Base-by-base conservation (phyloP, 495 filamentous ascomycete genomes). In the Gamarada debralockiae region DNA sequence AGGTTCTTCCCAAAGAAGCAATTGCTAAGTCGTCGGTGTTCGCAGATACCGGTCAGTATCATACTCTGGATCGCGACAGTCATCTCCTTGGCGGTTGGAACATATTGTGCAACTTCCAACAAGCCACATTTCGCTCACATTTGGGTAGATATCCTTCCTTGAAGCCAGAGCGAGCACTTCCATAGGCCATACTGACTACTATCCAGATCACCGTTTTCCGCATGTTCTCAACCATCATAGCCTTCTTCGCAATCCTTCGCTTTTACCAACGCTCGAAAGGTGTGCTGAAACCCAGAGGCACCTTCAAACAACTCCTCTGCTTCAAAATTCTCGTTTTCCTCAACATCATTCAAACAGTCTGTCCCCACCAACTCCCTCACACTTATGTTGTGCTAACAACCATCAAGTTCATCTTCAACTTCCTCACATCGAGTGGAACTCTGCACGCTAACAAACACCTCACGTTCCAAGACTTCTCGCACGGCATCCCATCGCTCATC, bases 21-120 rank as follows among this genome's bases (percentile, higher is more conserved):
- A n/a, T n/a, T n/a, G n/a, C n/a, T n/a, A n/a, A n/a, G n/a, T n/a
- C n/a, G n/a, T n/a, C n/a, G n/a, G n/a, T n/a, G n/a, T n/a, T n/a
- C n/a, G n/a, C n/a, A n/a, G n/a, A 20, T 39, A 7, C 14, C 18
- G 6, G 18, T 39, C 37, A 39, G 37, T 15, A 20, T 39, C n/a
- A 4, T 39, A 4, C 18, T 39, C 6, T 39, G 37, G 37, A 39
- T 92, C 17, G 79, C 86, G 13, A 84, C 90, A 2, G 85, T 89
- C 22, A 63, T 83, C 37, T 82, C 86, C 0, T 80, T 93, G 60
- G 74, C 79, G 21, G 72, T 70, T 25, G 80, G 79, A 13, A 67
- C 74, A 37, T 96, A 92, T 64, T 96, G 90, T 67, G 82, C 89
- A 56, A 79, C 76, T 47, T 89, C 86, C 1, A 74, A 87, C 29